Base-by-base conservation (phyloP, 257 asterid species). In the Handroanthus guayacan region DNA sequence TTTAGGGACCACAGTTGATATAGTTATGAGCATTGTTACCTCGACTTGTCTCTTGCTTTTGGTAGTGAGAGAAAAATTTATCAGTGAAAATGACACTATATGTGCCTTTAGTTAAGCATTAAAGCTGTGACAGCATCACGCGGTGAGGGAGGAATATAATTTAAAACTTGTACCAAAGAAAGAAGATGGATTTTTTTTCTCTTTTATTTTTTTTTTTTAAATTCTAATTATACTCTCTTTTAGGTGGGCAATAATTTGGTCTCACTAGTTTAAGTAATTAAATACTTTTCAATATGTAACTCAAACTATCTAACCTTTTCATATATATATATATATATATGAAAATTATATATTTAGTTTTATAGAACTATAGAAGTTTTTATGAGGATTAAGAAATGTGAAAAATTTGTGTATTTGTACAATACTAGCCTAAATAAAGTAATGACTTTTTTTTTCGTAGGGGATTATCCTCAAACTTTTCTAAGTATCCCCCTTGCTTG, bases 121-220 rank as follows among this genome's bases (percentile, higher is more conserved):
- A 75, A 75, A 75, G 79, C 79, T 54, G 74, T 65, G 74, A 41
- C 57, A 44, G 39, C 57, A 20, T 57, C 65, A 69, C 64, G 51
- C 64, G 36, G 10, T 34, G 48, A 13, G 11, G 45, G 11, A 20
- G 62, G 45, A 47, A 48, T 13, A 6, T 1, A 69, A 69, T 12
- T 48, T 51, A 37, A 69, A 69, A 48, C 13, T 51, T 48, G 43
- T 17, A 4, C 25, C 11, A 25, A 20, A 45, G 11, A 62, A 36
- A 62, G 37, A 2, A 66, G 10, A 17, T 12, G 20, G 44, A 66
- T 44, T 0, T 48, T 48, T 7, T 3, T 7, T 48, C 5, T 5
- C 52, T 47, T 47, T 8, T 10, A 45, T 3, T 12, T 13, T 5
- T 13, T 16, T 13, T 62, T 36, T 14, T n/a, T 13, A n/a, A 36